A percentile compares a stretch with the other conserved stretches of the same genome.
These are phyloP conservation scores for Ceratocystis albifundus DNA, from an alignment of 2,329 filamentous ascomycete species.

Conservation along the genomic window DNA sequence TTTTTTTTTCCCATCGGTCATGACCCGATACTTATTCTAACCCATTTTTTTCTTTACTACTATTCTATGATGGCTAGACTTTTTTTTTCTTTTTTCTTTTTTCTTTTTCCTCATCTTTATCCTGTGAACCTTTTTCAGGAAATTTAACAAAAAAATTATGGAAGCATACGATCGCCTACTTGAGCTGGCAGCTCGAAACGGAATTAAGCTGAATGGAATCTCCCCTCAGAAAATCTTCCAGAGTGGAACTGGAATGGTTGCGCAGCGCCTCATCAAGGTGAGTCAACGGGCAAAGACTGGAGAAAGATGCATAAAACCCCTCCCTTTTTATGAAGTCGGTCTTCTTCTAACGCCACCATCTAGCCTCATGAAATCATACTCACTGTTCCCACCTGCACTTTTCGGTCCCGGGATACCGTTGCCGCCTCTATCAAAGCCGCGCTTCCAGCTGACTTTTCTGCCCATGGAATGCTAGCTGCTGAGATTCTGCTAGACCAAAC, in stretches of 20 bases:
- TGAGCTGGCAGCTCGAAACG: conserved; percentile 53
- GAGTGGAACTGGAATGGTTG: conserved; percentile 67
- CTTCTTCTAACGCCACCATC: background rate
- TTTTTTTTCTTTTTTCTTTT: too few relatives aligned
- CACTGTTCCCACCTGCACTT: conserved; percentile 49
- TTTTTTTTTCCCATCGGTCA: too few relatives aligned
- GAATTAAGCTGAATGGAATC: conserved; percentile 57
- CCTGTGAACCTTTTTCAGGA: background rate
- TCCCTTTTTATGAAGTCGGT: background rate
- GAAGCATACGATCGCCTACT: conserved; percentile 41
- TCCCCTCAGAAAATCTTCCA: conserved; percentile 55
- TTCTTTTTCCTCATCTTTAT: too few relatives aligned
- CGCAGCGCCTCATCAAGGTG: conserved; percentile 55
- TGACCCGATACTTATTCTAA: too few relatives aligned
- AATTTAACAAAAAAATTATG: background rate
- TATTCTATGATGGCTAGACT: background rate
- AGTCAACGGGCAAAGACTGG: background rate
- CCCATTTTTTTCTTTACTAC: too few relatives aligned
- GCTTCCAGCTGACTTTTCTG: conserved; percentile 44
- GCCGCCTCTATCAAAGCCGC: conserved; percentile 41
- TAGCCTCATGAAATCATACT: conserved; percentile 46
- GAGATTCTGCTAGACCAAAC: conserved; percentile 37
- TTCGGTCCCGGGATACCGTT: conserved; percentile 54
- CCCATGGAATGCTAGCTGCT: conserved; percentile 63
- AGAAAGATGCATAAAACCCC: background rate